Base-by-base conservation (phyloP, 129 eudicot genomes). In the Ambrosia trifida region DNA sequence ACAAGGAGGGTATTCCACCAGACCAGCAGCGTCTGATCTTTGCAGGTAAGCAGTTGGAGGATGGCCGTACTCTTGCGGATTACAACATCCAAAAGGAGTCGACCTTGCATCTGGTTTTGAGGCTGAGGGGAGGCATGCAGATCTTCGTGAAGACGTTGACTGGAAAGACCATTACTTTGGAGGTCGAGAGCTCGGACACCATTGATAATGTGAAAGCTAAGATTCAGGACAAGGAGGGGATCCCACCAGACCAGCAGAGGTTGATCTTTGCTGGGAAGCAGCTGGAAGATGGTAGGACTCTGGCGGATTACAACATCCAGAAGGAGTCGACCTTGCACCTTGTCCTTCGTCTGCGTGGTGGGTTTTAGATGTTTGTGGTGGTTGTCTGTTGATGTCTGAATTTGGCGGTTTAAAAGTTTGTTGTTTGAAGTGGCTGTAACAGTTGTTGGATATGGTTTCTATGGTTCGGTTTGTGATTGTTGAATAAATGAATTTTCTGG, bases 301-400 rank as follows among this genome's bases (percentile, higher is more conserved):
- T 59, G 5, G 65, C 65, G 2, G 65, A 59, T 59, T 59, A 59
- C 4, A 59, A 59, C 11, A 59, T 59, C 65, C 65, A 59, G 7
- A 59, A 59, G 41, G 65, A 60, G 66, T 60, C 66, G 4, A 60
- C 66, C 17, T 43, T 60, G 1, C 66, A 60, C 20, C 66, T 60
- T 31, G 66, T 60, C 5, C 66, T 60, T 46, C n/a, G 56, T 47
- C 60, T 60, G 66, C 66, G 66, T 32, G 66, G 66, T 60, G 66
- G 66, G 11, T 60, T 14, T 60, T 60, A n/a, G 11, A 60, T 13
- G 43, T 13, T 12, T 31, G 43, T 31, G 41, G 43, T 53, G 31
- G 30, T 17, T 17, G 3, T 16, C 1, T 32, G 66, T 56, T 59
- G 18, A 5, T 59, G 65, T 59, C 10, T 59, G 43, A 8, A 11